phyloP scores from a whole-genome alignment of 495 filamentous ascomycete genomes.

The Penicillium riverlandense region DNA sequence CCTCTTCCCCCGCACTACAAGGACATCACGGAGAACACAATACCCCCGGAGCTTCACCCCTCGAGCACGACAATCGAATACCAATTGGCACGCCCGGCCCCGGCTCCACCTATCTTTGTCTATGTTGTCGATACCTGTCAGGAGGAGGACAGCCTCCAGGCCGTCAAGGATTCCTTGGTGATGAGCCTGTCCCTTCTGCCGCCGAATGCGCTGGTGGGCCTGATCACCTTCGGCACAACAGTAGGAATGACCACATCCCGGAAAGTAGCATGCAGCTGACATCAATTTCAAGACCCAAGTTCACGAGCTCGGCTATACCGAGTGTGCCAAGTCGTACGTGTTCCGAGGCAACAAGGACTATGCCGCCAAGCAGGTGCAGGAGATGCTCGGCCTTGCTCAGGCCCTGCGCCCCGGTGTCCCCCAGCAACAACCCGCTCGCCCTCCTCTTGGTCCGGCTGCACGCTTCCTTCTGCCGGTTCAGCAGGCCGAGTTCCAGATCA shows the following conservation, averaged over 20 bases:
- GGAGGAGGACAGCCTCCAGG: slow-evolving; percentile 93
- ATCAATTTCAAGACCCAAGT: slow-evolving; percentile 65
- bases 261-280: slow-evolving; percentile 14
- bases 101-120: slow-evolving; percentile 91
- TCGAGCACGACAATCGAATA: slow-evolving; percentile 97
- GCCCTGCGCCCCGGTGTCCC: slow-evolving; percentile 65
- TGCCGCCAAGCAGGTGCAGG: slow-evolving; percentile 90
- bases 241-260: slow-evolving; percentile 36
- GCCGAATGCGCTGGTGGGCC: slow-evolving; percentile 85
- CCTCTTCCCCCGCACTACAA: slow-evolving; percentile 95
- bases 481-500: slow-evolving; percentile 97
- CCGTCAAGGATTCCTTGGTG: slow-evolving; percentile 91
- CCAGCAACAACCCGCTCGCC: slow-evolving; percentile 64
- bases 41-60: slow-evolving; percentile 92
- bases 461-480: slow-evolving; percentile 92
- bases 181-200: slow-evolving; percentile 95
- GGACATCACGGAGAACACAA: slow-evolving; percentile 91
- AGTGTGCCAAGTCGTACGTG: slow-evolving; percentile 99
- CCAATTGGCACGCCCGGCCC: slow-evolving; percentile 82
- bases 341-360: slow-evolving; percentile 99
- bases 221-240: slow-evolving; percentile 97
- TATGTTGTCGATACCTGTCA: slow-evolving; percentile 99
- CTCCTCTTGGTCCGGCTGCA: slow-evolving; percentile 73
- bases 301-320: slow-evolving; percentile 95
- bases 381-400: slow-evolving; percentile 82